Conservation (phyloP, 2,329 filamentous ascomycete genomes). For the Coniochaeta ligniaria region DNA sequence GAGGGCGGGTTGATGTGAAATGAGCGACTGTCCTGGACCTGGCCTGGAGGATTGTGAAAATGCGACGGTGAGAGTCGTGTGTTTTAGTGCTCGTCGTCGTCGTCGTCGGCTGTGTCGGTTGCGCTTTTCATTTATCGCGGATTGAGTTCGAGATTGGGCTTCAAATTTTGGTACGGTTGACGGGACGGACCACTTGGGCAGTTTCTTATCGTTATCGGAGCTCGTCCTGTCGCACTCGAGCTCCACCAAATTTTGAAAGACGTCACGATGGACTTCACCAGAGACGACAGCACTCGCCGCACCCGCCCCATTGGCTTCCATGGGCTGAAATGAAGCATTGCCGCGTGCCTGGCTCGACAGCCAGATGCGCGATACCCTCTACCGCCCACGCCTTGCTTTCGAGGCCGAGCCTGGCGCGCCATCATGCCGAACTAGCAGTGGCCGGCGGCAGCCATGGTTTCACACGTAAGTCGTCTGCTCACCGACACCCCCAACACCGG, state of each 20-base stretch:
- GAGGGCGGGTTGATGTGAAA: background rate
- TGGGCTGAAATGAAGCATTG: conserved; percentile 23
- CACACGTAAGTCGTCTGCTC: background rate
- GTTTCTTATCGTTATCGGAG: conserved; percentile 6
- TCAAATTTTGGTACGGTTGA: conserved; percentile 17
- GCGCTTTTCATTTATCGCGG: background rate
- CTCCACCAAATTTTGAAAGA: conserved; percentile 1
- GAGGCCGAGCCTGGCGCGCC: background rate
- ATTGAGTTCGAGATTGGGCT: background rate
- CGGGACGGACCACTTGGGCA: conserved; percentile 5
- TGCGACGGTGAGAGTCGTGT: background rate
- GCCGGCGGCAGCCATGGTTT: background rate
- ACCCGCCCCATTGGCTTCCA: conserved; percentile 8
- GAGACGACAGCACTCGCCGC: background rate
- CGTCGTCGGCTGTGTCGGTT: background rate
- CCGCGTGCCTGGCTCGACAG: conserved; percentile 19
- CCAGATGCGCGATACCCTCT: conserved; percentile 13
- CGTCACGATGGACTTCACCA: background rate
- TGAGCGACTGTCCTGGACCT: background rate
- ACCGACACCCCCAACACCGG: background rate
- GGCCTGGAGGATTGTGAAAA: background rate
- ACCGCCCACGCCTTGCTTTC: background rate
- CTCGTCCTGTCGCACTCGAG: background rate
- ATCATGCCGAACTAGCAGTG: background rate
- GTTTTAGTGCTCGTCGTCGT: background rate